phyloP scores from a whole-genome alignment of 2,329 filamentous ascomycete species.

The Aspergillus sp. region DNA sequence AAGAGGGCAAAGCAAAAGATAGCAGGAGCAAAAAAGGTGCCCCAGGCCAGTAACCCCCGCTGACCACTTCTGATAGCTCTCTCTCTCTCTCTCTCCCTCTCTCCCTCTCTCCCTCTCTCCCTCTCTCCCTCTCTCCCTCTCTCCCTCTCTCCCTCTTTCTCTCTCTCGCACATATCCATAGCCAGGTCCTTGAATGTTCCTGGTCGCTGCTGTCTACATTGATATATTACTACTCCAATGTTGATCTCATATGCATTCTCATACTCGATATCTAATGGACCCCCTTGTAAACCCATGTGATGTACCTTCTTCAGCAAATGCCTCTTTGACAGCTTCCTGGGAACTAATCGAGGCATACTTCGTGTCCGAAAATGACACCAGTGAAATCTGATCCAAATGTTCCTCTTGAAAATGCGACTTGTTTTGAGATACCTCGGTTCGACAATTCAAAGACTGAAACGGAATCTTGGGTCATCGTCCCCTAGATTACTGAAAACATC shows the following conservation, averaged over 20 bases:
- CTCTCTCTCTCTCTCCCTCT: neutral
- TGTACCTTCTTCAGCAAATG: too few species aligned
- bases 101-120: neutral
- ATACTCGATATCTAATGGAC: too few species aligned
- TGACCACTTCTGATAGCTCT: neutral
- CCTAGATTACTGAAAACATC: slow-evolving; percentile 31
- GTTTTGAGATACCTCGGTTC: neutral
- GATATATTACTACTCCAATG: too few species aligned
- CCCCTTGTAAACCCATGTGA: too few species aligned
- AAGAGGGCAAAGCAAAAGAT: too few species aligned
- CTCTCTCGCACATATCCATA: too few species aligned
- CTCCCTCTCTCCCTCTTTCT: too few species aligned
- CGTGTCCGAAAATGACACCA: neutral
- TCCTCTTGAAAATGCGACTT: neutral
- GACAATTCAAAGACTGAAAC: slow-evolving; percentile 28
- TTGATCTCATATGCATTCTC: too few species aligned
- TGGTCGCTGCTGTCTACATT: too few species aligned
- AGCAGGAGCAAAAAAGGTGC: neutral
- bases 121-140: neutral
- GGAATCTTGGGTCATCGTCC: slow-evolving; percentile 35
- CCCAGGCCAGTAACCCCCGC: neutral
- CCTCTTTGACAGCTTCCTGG: too few species aligned
- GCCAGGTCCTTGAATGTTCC: too few species aligned
- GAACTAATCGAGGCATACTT: too few species aligned
- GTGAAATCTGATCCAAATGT: neutral